phyloP scores from a whole-genome alignment of 208 protist genomes.

The Trypanosoma conorhini region DNA sequence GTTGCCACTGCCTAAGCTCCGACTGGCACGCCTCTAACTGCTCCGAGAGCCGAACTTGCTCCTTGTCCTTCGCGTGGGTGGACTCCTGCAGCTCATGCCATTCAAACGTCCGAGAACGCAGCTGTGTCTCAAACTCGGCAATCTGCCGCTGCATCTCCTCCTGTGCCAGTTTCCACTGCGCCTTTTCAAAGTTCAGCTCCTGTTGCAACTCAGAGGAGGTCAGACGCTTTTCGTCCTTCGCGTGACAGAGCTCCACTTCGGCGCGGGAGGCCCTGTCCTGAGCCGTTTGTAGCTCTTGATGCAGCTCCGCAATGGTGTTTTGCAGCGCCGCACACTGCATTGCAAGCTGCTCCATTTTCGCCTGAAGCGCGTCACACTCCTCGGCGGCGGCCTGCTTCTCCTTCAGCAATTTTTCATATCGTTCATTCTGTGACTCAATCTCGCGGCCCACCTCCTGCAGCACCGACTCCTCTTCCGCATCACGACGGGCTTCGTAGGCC shows the following conservation, averaged over 20 bases:
- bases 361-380: slow-evolving; percentile 33
- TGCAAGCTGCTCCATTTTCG: slow-evolving; percentile 26
- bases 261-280: slow-evolving; percentile 32
- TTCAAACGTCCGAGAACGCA: slow-evolving; percentile 10
- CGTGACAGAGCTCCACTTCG: slow-evolving; percentile 58
- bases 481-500: slow-evolving; percentile 58
- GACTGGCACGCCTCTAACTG: slow-evolving; percentile 22
- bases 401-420: slow-evolving; percentile 40
- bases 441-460: slow-evolving; percentile 66
- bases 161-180: slow-evolving; percentile 25
- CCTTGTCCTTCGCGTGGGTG: slow-evolving; percentile 18
- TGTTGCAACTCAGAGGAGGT: slow-evolving; percentile 23
- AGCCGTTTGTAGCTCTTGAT: slow-evolving; percentile 39
- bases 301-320: slow-evolving; percentile 34
- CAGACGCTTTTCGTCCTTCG: slow-evolving; percentile 39
- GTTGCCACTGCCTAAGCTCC: slow-evolving; percentile 3
- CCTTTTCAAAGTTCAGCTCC: slow-evolving; percentile 30
- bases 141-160: slow-evolving; percentile 29
- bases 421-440: slow-evolving; percentile 54
- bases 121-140: slow-evolving; percentile 17
- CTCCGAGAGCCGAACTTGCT: slow-evolving; percentile 29
- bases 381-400: slow-evolving; percentile 25
- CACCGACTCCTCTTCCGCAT: slow-evolving; percentile 71
- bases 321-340: slow-evolving; percentile 29
- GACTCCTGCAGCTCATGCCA: slow-evolving; percentile 25